Percentiles rank a stretch among this genome's conserved stretches.
Conservation (phyloP, 1,139 yeast species). For the Magnusiomyces sp. region DNA sequence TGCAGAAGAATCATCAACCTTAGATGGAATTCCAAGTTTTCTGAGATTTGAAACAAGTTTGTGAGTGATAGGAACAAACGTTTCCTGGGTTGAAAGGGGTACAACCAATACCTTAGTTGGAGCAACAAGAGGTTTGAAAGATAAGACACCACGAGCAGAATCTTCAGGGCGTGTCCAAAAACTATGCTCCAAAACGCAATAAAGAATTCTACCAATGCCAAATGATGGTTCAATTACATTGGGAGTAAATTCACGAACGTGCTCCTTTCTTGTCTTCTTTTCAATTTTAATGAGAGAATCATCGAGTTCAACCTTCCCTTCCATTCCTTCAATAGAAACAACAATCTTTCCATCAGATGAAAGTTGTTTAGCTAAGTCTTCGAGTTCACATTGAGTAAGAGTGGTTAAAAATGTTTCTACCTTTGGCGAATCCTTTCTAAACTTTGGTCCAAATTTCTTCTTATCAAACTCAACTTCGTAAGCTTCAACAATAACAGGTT, state of each 20-base stretch:
- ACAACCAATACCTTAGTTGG: conserved; percentile 96
- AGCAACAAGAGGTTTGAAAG: conserved; percentile 93
- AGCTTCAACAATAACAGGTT: conserved; percentile 74
- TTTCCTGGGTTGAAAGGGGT: conserved; percentile 82
- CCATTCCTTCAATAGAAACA: conserved; percentile 53
- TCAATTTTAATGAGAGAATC: conserved; percentile 63
- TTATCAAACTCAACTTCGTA: conserved; percentile 81
- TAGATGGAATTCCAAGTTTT: conserved; percentile 80
- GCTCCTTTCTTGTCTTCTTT: conserved; percentile 74
- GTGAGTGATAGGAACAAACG: conserved; percentile 67
- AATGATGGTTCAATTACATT: conserved; percentile 98
- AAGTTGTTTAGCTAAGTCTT: conserved; percentile 64
- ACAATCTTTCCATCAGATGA: conserved; percentile 53
- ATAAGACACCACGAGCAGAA: conserved; percentile 79
- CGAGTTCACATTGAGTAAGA: conserved; percentile 82
- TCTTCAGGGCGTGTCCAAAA: conserved; percentile 96
- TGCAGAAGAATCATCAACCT: conserved; percentile 95
- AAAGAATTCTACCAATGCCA: conserved; percentile 96
- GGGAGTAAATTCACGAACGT: conserved; percentile 91
- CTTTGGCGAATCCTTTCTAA: conserved; percentile 91
- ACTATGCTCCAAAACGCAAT: conserved; percentile 86
- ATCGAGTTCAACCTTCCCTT: conserved; percentile 61
- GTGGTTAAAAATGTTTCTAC: conserved; percentile 72
- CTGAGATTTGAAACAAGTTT: conserved; percentile 58
- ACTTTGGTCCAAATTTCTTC: conserved; percentile 95